Evolutionary conservation across 192 early-diverging fungal genomes (phyloP).

Genomic region (Pilobolus umbonatus): DNA sequence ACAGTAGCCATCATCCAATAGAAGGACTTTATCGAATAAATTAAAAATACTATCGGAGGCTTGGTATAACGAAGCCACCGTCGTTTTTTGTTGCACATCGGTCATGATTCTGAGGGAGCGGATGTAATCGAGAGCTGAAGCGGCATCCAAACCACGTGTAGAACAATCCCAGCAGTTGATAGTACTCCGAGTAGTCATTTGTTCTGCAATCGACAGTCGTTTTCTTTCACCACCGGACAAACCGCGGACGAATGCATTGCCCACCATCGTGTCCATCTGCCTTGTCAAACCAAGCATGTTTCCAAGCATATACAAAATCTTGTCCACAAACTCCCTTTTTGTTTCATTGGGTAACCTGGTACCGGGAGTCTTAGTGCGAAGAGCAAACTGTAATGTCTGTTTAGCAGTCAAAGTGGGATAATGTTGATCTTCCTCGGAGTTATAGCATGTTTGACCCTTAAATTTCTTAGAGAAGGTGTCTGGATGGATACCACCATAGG

Average conservation of each 20-base stretch:
- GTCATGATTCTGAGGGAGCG: conserved; percentile 68
- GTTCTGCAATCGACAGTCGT: conserved; percentile 74
- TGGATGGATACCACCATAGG: conserved; percentile 64
- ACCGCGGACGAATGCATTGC: conserved; percentile 71
- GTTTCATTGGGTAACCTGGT: conserved; percentile 42
- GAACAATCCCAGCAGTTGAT: conserved; percentile 58
- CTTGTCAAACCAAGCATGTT: conserved; percentile 53
- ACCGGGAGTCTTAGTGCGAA: conserved; percentile 67
- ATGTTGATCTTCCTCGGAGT: conserved; percentile 77
- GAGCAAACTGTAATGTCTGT: conserved; percentile 72
- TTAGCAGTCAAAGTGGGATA: conserved; percentile 74
- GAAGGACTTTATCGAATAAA: conserved; percentile 65
- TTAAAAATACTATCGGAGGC: conserved; percentile 74
- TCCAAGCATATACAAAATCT: conserved; percentile 42
- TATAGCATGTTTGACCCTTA: conserved; percentile 72
- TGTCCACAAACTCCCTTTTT: conserved; percentile 44
- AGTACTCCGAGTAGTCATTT: conserved; percentile 56
- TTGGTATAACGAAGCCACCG: conserved; percentile 56
- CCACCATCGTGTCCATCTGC: conserved; percentile 65
- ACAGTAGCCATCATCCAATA: conserved; percentile 62
- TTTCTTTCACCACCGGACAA: conserved; percentile 76
- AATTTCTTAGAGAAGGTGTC: conserved; percentile 55
- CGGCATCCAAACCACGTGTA: conserved; percentile 74
- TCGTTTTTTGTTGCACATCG: conserved; percentile 60
- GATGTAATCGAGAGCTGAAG: conserved; percentile 76